Base-by-base conservation (phyloP, 1,284 basidiomycete genomes). In the Cryptococcus sp. region DNA sequence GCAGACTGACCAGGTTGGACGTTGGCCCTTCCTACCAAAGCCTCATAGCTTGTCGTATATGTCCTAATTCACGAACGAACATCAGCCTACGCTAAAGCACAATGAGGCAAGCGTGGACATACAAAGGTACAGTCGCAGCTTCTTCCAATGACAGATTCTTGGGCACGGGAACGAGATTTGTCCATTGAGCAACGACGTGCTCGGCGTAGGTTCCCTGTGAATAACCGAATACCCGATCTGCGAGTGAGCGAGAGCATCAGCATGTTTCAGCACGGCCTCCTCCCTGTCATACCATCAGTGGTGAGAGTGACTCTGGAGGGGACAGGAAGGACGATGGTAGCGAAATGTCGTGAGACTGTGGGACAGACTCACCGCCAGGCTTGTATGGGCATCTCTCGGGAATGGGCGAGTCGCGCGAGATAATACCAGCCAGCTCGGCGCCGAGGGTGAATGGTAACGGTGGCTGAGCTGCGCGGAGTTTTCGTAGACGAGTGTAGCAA, bases 21-120 rank as follows among this genome's bases (percentile, higher is more conserved):
- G 60, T 89, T 80, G 10, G 89, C 93, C 54, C 92, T 82, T n/a
- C 89, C 88, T 0, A 92, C 88, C 16, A 97, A 81, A 0, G 87
- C 92, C 70, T 93, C 91, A 68, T 94, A 95, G 64, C 87, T 88
- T 0, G 93, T 95, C 0, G 90, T 89, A 85, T 88, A 92, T n/a
- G 91, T 93, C n/a, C 73, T 74, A 45, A 2, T 35, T 13, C 31
- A 10, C 31, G 10, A 10, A 5, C 31, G 8, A 10, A 35, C 31
- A 13, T 35, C 13, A 8, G 31, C 31, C 31, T 3, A 35, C 10
- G 42, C 16, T 8, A 11, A 45, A 19, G n/a, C 25, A 13, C 2
- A n/a, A 25, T 17, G 40, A 35, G 31, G 8, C 13, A 25, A 25
- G 25, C 25, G 25, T 35, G 38, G 6, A 64, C 69, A 54, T 35